A percentile compares a stretch with the other conserved stretches of the same genome.
Conservation (phyloP, 2,329 filamentous ascomycete species). For the Pseudocercospora eumusae region DNA sequence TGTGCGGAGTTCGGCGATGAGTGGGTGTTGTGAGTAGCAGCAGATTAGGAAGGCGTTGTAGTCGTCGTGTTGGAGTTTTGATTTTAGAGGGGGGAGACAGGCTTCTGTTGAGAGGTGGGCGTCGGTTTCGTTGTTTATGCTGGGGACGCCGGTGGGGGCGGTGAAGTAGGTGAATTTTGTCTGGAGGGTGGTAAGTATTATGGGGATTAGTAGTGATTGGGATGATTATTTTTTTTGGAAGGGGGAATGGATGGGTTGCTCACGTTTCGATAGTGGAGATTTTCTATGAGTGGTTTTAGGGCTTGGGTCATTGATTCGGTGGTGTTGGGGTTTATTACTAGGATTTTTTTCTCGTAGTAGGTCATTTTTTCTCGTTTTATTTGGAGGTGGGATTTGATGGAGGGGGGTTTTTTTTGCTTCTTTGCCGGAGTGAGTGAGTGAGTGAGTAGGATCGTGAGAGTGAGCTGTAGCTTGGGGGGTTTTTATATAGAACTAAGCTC, state of each 20-base stretch:
- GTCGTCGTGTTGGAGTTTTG: conserved; percentile 44
- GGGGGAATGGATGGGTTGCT: no score
- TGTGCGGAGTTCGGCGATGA: conserved; percentile 58
- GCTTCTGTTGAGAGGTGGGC: conserved; percentile 63
- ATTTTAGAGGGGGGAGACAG: conserved; percentile 59
- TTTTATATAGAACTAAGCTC: no score
- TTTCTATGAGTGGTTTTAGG: conserved; percentile 55
- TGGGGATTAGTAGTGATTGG: conserved; percentile 29
- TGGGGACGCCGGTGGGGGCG: conserved; percentile 65
- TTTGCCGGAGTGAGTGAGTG: no score
- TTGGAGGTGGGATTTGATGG: no score
- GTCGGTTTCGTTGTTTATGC: conserved; percentile 76
- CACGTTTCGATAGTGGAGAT: conserved; percentile 49
- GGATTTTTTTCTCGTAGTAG: conserved; percentile 49
- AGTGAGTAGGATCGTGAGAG: not conserved
- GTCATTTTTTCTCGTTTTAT: no score
- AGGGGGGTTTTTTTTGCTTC: no score
- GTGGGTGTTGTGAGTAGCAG: conserved; percentile 82
- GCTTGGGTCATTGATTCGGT: conserved; percentile 70
- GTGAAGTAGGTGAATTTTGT: conserved; percentile 64
- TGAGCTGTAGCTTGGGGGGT: not conserved
- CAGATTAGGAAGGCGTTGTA: conserved; percentile 82
- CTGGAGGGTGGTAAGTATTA: conserved; percentile 35
- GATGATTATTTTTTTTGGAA: conserved; percentile 18
- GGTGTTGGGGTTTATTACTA: conserved; percentile 80